A percentile compares a stretch with the other conserved stretches of the same genome.
These are phyloP conservation scores for Ichthyophthirius multifiliis DNA, from an alignment of 169 alveolate genomes.

Conservation along the genomic window DNA sequence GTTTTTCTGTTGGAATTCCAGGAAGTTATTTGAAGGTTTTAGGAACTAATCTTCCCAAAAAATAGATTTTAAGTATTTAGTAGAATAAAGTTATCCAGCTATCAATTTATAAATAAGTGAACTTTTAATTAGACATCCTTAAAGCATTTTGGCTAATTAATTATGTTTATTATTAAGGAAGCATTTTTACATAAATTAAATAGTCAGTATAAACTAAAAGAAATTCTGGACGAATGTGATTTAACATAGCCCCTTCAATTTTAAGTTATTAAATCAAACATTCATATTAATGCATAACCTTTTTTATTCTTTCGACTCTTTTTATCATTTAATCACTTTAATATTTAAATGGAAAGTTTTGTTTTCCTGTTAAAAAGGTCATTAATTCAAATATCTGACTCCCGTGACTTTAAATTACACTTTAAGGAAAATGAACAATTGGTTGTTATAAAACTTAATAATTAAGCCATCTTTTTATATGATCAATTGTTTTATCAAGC, in stretches of 20 bases:
- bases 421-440: constrained; percentile 82
- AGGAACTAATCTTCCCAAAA: constrained; percentile 83
- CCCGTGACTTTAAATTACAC: constrained; percentile 80
- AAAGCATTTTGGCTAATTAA: constrained; percentile 10
- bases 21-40: constrained; percentile 69
- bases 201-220: constrained; percentile 70
- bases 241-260: constrained; percentile 87
- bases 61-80: constrained; percentile 86
- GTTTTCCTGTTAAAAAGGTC: constrained; percentile 76
- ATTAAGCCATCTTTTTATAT: constrained; percentile 68
- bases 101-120: constrained; percentile 77
- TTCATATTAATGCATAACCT: constrained; percentile 54
- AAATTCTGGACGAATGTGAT: constrained; percentile 87
- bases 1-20: constrained; percentile 59
- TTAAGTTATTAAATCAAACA: constrained; percentile 75
- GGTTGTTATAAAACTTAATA: constrained; percentile 67
- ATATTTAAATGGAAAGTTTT: constrained; percentile 26
- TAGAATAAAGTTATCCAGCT: constrained; percentile 88
- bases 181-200: constrained; percentile 27
- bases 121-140: constrained; percentile 42
- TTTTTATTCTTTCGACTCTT: constrained; percentile 48
- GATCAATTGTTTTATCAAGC: constrained; percentile 75
- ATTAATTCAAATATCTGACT: constrained; percentile 81
- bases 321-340: constrained; percentile 38
- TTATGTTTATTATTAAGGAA: constrained; percentile 23